A percentile compares a stretch with the other conserved stretches of the same genome.
phyloP scores from a whole-genome alignment of 1,284 basidiomycete genomes.

The Leccinum laetum region DNA sequence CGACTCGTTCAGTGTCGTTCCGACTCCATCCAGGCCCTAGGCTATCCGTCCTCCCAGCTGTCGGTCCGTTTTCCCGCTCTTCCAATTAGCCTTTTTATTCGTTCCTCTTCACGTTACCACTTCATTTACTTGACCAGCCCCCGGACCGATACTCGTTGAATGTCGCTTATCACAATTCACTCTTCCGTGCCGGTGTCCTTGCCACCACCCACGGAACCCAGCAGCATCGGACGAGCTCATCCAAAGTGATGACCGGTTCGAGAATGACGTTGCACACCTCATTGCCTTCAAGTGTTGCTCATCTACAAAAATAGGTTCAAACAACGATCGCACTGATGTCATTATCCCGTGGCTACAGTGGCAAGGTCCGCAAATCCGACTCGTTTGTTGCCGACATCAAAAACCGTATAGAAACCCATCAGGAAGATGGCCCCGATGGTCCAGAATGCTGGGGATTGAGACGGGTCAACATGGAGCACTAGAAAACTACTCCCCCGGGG shows the following conservation, averaged over 20 bases:
- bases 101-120: background rate
- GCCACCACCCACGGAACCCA: too few species aligned
- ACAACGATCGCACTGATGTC: background rate
- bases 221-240: background rate
- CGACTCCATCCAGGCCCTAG: background rate
- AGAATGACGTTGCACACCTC: background rate
- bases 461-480: background rate
- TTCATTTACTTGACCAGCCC: background rate
- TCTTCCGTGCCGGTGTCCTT: too few species aligned
- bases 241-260: background rate
- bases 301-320: background rate
- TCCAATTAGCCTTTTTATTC: background rate
- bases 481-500: background rate
- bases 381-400: background rate
- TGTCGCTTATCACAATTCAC: too few species aligned
- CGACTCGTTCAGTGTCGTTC: too few species aligned
- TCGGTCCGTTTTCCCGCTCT: background rate
- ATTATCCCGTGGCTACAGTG: background rate
- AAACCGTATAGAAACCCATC: background rate
- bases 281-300: background rate
- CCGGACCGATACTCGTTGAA: too few species aligned
- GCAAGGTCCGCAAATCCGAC: background rate
- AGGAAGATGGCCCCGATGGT: background rate
- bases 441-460: background rate
- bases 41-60: background rate